These are phyloP conservation scores for Boletus subparvulus DNA, from an alignment of 768 basidiomycete genomes.

Conservation along the genomic window DNA sequence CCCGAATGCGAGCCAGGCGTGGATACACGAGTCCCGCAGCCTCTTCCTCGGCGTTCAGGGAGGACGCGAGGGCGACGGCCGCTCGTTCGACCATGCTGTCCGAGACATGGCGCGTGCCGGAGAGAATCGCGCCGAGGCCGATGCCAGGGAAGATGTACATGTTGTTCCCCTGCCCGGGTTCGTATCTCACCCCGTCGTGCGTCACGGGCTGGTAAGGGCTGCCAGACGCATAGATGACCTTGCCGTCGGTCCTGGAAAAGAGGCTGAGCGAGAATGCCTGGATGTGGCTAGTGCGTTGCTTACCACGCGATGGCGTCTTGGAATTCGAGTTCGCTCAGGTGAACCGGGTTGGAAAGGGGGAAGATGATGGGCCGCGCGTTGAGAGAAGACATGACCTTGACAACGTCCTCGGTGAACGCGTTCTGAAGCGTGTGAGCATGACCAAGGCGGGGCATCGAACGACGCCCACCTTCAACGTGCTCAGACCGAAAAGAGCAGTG, in stretches of 20 bases:
- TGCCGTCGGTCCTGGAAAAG: slow-evolving; percentile 54
- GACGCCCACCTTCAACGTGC: slow-evolving; percentile 46
- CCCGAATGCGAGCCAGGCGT: slow-evolving; percentile 61
- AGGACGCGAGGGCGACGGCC: slow-evolving; percentile 58
- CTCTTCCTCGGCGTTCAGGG: slow-evolving; percentile 55
- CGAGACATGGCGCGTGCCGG: slow-evolving; percentile 58
- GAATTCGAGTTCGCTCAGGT: slow-evolving; percentile 60
- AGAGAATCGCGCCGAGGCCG: slow-evolving; percentile 61
- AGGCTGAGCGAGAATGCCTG: background rate
- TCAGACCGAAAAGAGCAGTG: slow-evolving; percentile 74
- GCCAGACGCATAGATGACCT: slow-evolving; percentile 71
- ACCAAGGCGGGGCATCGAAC: background rate
- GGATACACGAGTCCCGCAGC: slow-evolving; percentile 64
- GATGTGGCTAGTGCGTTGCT: slow-evolving; percentile 1
- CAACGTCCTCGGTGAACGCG: slow-evolving; percentile 64
- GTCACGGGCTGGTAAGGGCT: slow-evolving; percentile 61
- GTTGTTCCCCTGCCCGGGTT: slow-evolving; percentile 80
- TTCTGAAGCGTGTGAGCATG: slow-evolving; percentile 25
- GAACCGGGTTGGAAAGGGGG: slow-evolving; percentile 74
- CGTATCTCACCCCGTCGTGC: slow-evolving; percentile 46
- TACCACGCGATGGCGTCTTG: slow-evolving; percentile 59
- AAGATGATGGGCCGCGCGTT: slow-evolving; percentile 79
- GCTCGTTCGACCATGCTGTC: slow-evolving; percentile 70
- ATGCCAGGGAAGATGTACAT: slow-evolving; percentile 69
- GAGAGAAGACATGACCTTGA: slow-evolving; percentile 59